These are phyloP conservation scores for Trametes villosa DNA, from an alignment of 768 basidiomycete genomes.

Conservation along the genomic window DNA sequence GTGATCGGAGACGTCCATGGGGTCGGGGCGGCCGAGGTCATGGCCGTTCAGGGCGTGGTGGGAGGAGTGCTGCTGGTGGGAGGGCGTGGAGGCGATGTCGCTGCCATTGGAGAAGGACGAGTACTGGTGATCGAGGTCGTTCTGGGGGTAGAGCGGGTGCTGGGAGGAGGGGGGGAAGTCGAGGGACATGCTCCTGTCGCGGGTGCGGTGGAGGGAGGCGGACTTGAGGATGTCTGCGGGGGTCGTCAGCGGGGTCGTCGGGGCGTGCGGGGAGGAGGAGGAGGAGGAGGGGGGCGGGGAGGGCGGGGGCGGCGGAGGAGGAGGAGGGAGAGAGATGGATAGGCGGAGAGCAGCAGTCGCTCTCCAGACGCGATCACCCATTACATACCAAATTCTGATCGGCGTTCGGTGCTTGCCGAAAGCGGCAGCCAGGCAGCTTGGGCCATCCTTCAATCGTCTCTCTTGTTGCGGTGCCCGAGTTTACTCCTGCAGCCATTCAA, in stretches of 20 bases:
- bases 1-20: slow-evolving; percentile 61
- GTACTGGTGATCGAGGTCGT: slow-evolving; percentile 63
- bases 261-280: slow-evolving; percentile 5
- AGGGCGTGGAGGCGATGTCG: slow-evolving; percentile 40
- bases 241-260: too few species aligned
- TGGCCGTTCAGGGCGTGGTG: slow-evolving; percentile 42
- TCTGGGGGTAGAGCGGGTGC: slow-evolving; percentile 52
- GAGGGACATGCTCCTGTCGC: slow-evolving; percentile 54
- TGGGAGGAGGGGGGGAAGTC: slow-evolving; percentile 55
- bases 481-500: slow-evolving; percentile 11
- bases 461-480: slow-evolving; percentile 3
- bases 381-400: slow-evolving; percentile 55
- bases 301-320: slow-evolving; percentile 9
- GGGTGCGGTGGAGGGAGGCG: slow-evolving; percentile 36
- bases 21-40: slow-evolving; percentile 55
- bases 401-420: slow-evolving; percentile 59
- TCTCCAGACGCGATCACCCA: slow-evolving; percentile 33
- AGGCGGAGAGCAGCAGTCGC: slow-evolving; percentile 2
- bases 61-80: slow-evolving; percentile 38
- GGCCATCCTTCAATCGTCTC: slow-evolving; percentile 41
- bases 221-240: slow-evolving; percentile 48
- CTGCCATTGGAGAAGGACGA: slow-evolving; percentile 47
- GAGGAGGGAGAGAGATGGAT: slow-evolving; percentile 14
- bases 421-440: slow-evolving; percentile 42
- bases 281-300: slow-evolving; percentile 18